phyloP scores from a whole-genome alignment of 1,284 basidiomycete species.

The Apiotrichum sp. region DNA sequence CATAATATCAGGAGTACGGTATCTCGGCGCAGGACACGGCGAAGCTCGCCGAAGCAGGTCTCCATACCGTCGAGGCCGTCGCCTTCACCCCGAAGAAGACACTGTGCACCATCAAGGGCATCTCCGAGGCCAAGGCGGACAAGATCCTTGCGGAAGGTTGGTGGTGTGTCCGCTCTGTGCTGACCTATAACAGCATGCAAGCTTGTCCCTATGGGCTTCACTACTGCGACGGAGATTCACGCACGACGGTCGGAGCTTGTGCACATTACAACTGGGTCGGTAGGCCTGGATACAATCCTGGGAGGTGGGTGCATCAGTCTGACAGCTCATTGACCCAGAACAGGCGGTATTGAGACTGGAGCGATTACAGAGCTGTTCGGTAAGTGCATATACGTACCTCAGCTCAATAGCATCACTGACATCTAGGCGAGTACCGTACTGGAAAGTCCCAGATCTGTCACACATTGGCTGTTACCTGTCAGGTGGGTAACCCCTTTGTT shows the following conservation, averaged over 20 bases:
- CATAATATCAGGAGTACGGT: slow-evolving; percentile 61
- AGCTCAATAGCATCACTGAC: neutral
- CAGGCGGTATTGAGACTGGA: slow-evolving; percentile 95
- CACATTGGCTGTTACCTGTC: slow-evolving; percentile 95
- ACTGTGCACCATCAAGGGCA: slow-evolving; percentile 87
- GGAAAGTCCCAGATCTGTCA: slow-evolving; percentile 99
- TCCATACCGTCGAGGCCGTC: slow-evolving; percentile 90
- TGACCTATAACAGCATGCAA: slow-evolving; percentile 64
- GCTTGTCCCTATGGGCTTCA: slow-evolving; percentile 95
- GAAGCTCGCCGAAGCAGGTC: slow-evolving; percentile 88
- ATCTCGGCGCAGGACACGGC: slow-evolving; percentile 89
- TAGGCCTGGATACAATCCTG: slow-evolving; percentile 89
- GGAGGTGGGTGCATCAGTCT: slow-evolving; percentile 60
- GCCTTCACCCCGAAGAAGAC: slow-evolving; percentile 97
- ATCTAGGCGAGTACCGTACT: slow-evolving; percentile 75
- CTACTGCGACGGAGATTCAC: slow-evolving; percentile 96
- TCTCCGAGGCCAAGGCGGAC: slow-evolving; percentile 96
- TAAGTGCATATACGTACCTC: slow-evolving; percentile 8
- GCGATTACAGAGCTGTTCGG: slow-evolving; percentile 98
- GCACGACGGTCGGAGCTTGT: slow-evolving; percentile 92
- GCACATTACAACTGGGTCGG: slow-evolving; percentile 93
- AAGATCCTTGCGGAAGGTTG: slow-evolving; percentile 87
- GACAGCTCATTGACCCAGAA: neutral
- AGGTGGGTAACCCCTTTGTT: slow-evolving; percentile 46
- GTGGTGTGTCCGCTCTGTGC: slow-evolving; percentile 21